A percentile compares a stretch with the other conserved stretches of the same genome.
phyloP scores from a whole-genome alignment of 768 basidiomycete genomes.

The Lentinula edodes region DNA sequence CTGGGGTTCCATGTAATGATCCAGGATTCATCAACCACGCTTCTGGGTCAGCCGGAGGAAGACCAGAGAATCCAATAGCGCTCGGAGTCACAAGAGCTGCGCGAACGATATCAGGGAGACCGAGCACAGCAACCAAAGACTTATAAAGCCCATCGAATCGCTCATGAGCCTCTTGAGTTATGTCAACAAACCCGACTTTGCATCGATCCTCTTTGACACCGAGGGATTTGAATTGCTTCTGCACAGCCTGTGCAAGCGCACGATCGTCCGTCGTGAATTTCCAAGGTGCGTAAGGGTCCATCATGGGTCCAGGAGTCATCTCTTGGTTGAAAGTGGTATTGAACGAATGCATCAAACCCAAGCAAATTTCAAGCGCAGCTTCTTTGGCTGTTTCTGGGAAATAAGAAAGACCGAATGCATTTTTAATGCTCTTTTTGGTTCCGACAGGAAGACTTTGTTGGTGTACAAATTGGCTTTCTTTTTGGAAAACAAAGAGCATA shows the following conservation, averaged over 20 bases:
- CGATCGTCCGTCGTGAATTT: constrained; percentile 21
- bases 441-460: constrained; percentile 18
- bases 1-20: neutral
- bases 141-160: neutral
- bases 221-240: constrained; percentile 20
- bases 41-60: neutral
- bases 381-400: constrained; percentile 25
- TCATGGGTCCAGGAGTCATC: constrained; percentile 1
- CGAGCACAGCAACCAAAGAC: neutral
- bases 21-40: neutral
- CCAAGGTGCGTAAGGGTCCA: constrained; percentile 15
- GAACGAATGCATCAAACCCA: constrained; percentile 23
- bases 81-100: neutral
- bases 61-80: neutral
- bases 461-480: constrained; percentile 19
- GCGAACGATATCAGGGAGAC: neutral
- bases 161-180: neutral
- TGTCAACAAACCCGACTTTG: constrained; percentile 14
- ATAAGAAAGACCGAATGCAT: constrained; percentile 14
- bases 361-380: constrained; percentile 24
- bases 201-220: constrained; percentile 21
- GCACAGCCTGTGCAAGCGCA: constrained; percentile 19
- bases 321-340: constrained; percentile 9
- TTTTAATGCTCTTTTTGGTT: too few species aligned
- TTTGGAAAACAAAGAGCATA: constrained; percentile 23